A percentile compares a stretch with the other conserved stretches of the same genome.
Evolutionary conservation across 345 rosid species (phyloP).

Genomic region (Lepidium sativum): DNA sequence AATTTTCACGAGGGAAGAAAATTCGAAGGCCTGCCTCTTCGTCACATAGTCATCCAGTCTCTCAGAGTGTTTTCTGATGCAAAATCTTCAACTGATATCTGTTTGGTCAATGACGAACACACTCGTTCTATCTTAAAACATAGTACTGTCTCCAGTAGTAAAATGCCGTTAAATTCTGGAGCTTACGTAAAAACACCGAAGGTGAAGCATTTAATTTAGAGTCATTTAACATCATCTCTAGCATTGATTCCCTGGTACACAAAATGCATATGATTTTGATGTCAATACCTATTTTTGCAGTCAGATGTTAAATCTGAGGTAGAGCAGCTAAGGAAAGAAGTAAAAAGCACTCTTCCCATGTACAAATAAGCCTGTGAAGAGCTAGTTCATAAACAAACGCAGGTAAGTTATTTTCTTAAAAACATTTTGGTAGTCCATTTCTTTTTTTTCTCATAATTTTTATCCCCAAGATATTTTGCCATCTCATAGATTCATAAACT

Average conservation of each 20-base stretch:
- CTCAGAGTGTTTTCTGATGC: slow-evolving; percentile 23
- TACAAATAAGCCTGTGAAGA: slow-evolving; percentile 66
- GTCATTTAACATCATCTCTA: not conserved
- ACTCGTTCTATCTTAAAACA: slow-evolving; percentile 19
- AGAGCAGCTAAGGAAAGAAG: slow-evolving; percentile 53
- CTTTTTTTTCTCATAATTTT: not conserved
- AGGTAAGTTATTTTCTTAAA: slow-evolving; percentile 33
- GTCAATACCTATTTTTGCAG: slow-evolving; percentile 27
- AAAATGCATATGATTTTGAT: slow-evolving; percentile 7
- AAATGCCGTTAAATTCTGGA: slow-evolving; percentile 7
- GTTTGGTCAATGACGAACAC: slow-evolving; percentile 19
- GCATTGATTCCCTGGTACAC: not conserved
- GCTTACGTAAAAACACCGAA: slow-evolving; percentile 9
- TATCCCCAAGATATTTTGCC: not conserved
- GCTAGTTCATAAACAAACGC: slow-evolving; percentile 57
- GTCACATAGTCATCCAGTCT: slow-evolving; percentile 5
- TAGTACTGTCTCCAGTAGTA: slow-evolving; percentile 6
- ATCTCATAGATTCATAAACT: slow-evolving; percentile 8
- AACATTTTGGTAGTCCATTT: not conserved
- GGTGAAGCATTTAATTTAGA: not conserved
- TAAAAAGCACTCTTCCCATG: slow-evolving; percentile 52
- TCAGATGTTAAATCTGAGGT: slow-evolving; percentile 50
- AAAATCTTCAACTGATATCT: slow-evolving; percentile 13
- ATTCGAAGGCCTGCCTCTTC: slow-evolving; percentile 16
- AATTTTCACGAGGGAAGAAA: slow-evolving; percentile 15